Evolutionary conservation across 441 rosid genomes (phyloP), one percentile per base, ranked within the genome.

Genomic region (Erodium trifolium): DNA sequence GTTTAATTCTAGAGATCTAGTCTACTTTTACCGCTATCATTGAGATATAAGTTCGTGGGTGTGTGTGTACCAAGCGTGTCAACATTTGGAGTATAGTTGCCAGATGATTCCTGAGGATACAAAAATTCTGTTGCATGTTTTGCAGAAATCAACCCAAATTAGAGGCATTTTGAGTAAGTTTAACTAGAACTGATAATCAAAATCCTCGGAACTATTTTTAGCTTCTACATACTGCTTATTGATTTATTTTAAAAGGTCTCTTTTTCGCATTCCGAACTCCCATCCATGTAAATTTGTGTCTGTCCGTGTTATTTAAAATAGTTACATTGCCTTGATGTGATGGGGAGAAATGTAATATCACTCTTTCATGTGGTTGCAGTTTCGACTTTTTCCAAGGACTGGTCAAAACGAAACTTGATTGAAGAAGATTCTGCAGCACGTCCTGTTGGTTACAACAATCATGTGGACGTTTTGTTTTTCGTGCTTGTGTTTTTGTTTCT

Each of bases 361-460:
- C 80, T 34, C 77, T 23, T n/a, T 71, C 45, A 45, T 72, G 55
- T 84, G 76, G 67, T 70, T 70, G 67, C 88, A 92, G 98, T 73
- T 86, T 90, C 11, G 95, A 92, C 85, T 90, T 90, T 82, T 85
- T 90, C 77, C 80, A 88, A 79, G 96, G 96, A 81, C 79, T 88
- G 64, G 80, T 87, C 76, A 84, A 86, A 80, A 83, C 93, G 77
- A 90, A 92, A 82, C 86, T 90, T 74, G 82, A 84, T 55, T 78
- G 79, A 75, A 71, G 80, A 75, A 71, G 77, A 76, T 78, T 69
- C 65, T 66, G 23, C n/a, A 3, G 73, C 69, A 67, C 76, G 2
- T 71, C 73, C 49, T 77, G 3, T 35, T 35, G 39, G 39, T 35
- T 3, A 35, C 39, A 2, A 35, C 39, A 35, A 5, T 35, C 39